phyloP scores from a whole-genome alignment of 176 grass and related monocot genomes.

The sorghum (Sorghum bicolor) region DNA sequence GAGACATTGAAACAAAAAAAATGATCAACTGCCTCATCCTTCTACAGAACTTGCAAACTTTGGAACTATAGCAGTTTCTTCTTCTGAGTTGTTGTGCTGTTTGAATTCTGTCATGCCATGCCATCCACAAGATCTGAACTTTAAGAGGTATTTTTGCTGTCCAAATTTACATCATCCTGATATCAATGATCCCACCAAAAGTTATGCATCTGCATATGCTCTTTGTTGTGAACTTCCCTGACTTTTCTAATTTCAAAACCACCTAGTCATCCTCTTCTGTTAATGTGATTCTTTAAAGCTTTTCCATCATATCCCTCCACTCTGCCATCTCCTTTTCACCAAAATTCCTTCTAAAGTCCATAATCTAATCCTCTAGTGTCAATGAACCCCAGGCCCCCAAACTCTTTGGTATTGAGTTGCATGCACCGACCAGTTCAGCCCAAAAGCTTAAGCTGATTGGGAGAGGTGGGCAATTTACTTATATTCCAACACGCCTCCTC shows the following conservation, averaged over 20 bases:
- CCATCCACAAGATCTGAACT: neutral
- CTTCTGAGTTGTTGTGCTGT: neutral
- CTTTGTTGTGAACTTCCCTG: neutral
- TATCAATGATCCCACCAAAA: neutral
- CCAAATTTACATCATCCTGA: neutral
- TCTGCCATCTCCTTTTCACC: neutral
- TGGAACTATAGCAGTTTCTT: neutral
- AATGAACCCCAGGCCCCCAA: neutral
- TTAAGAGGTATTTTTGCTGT: neutral
- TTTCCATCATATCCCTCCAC: neutral
- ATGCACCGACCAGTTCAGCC: no score
- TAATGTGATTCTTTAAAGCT: neutral
- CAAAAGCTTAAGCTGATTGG: no score
- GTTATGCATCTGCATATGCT: neutral
- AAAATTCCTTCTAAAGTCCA: neutral
- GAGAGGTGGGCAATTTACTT: no score
- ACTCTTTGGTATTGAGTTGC: no score
- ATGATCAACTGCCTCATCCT: neutral
- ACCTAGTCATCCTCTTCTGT: neutral
- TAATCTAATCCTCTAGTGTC: neutral
- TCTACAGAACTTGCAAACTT: neutral
- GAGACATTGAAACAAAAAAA: neutral
- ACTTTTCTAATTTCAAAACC: neutral
- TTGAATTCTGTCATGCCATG: neutral
- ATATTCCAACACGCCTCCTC: no score